Conservation (phyloP, 2,329 filamentous ascomycete genomes). For the Diaporthe batatas region DNA sequence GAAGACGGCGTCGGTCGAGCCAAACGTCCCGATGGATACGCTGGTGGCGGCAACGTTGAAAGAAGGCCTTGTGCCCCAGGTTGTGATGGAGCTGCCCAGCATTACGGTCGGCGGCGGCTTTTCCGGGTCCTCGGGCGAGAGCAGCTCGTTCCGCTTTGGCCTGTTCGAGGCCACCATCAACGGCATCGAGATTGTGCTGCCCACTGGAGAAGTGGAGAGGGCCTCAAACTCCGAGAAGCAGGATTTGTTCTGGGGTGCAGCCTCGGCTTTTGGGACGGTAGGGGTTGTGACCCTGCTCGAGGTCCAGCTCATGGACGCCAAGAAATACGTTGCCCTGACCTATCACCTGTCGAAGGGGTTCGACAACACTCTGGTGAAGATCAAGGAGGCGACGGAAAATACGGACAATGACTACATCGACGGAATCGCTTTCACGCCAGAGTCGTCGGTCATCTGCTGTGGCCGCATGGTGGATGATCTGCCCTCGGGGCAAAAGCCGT, state of each 20-base stretch:
- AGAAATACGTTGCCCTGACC: conserved; percentile 66
- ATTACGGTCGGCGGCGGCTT: conserved; percentile 78
- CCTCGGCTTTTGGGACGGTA: conserved; percentile 71
- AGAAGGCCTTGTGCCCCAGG: conserved; percentile 69
- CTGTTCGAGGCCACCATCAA: conserved; percentile 75
- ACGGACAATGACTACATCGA: conserved; percentile 74
- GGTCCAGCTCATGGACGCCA: conserved; percentile 66
- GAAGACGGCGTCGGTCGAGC: conserved; percentile 73
- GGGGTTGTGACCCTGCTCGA: conserved; percentile 73
- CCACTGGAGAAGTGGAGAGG: conserved; percentile 66
- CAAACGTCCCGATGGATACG: conserved; percentile 77
- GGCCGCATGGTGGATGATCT: conserved; percentile 67
- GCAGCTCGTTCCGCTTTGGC: conserved; percentile 74
- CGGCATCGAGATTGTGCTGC: conserved; percentile 73
- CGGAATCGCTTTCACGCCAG: conserved; percentile 72
- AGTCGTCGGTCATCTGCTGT: conserved; percentile 70
- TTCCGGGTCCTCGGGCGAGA: conserved; percentile 76
- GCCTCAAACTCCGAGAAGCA: conserved; percentile 60
- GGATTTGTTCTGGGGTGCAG: conserved; percentile 71
- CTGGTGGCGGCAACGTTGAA: conserved; percentile 69
- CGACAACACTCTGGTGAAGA: conserved; percentile 57
- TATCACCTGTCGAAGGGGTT: conserved; percentile 63
- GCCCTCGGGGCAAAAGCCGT: conserved; percentile 51
- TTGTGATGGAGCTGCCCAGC: conserved; percentile 79
- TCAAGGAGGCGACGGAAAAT: conserved; percentile 52